Evolutionary conservation across 768 basidiomycete species (phyloP).

Genomic region (Boletellus emodensis): DNA sequence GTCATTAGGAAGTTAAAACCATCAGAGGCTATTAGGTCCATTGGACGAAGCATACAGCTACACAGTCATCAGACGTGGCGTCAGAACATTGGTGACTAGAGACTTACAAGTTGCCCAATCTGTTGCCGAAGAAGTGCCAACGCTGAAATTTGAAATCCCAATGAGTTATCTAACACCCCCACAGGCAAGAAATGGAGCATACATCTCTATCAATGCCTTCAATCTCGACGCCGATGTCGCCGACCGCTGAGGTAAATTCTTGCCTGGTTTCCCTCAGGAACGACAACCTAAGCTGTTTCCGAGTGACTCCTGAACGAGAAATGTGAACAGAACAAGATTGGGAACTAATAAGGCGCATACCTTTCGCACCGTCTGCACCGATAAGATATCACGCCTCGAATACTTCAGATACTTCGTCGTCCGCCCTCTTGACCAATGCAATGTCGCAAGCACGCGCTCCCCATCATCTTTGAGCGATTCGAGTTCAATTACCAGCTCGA

Average conservation of each 20-base stretch:
- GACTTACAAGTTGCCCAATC: conserved; percentile 6
- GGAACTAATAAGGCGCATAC: conserved; percentile 2
- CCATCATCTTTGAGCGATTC: conserved; percentile 38
- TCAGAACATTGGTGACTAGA: too few species aligned
- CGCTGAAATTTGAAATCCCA: conserved; percentile 11
- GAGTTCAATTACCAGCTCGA: conserved; percentile 47
- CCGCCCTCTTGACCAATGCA: conserved; percentile 26
- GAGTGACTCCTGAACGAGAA: conserved; percentile 27
- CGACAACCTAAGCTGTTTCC: conserved; percentile 38
- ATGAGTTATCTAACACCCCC: background rate
- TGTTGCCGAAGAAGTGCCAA: conserved; percentile 20
- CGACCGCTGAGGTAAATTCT: conserved; percentile 26
- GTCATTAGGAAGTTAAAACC: conserved; percentile 12
- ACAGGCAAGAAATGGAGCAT: background rate
- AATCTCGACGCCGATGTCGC: conserved; percentile 33
- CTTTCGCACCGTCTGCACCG: conserved; percentile 40
- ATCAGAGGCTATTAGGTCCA: conserved; percentile 25
- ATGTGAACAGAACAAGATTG: too few species aligned
- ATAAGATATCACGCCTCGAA: conserved; percentile 33
- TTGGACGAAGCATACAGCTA: conserved; percentile 12
- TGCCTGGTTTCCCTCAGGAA: conserved; percentile 40
- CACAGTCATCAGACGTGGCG: background rate
- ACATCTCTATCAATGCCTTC: conserved; percentile 31
- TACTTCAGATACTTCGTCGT: conserved; percentile 24
- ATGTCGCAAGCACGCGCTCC: conserved; percentile 34